Base-by-base conservation (phyloP, 306 rosid genomes). In the Gastrolobium bilobum region DNA sequence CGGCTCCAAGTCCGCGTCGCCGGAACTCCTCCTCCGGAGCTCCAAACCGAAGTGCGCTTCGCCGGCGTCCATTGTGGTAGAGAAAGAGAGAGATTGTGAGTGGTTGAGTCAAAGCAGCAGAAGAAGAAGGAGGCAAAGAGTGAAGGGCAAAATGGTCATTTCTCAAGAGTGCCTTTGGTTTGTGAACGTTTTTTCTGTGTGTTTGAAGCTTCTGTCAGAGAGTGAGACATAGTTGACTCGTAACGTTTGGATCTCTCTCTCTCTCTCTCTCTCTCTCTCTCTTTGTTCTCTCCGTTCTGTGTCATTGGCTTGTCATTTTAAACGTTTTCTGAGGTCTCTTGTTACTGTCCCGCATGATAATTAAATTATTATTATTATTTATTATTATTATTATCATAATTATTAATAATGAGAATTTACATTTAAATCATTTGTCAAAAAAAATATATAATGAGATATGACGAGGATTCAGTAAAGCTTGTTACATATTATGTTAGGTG, bases 61-160 rank as follows among this genome's bases (percentile, higher is more conserved):
- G 35, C 38, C 66, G 84, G 91, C 68, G 81, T 88, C 87, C 93
- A 88, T 87, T 77, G 75, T 5, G 56, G 48, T 64, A 8, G 6
- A 29, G 34, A 79, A 44, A 47, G 79, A 29, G 65, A 10, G 54
- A 40, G 50, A 10, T 52, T 1, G 56, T 3, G 53, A 47, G 44
- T 38, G 61, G 70, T 10, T 29, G 68, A 47, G 80, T 79, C 77
- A 73, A 14, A 40, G 76, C 0, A 40, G 76, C 0, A 31, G 60
- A 10, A 31, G 81, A 15, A 46, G n/a, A 46, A 38, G 48, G 68
- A 40, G 40, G 54, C 50, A 50, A 58, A 74, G 38, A 46, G 13
- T 37, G 47, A 74, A 56, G 97, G 97, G 87, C 29, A 88, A 30
- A 87, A 86, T 4, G 77, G 97, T 89, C 81, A 84, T 88, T 84